Percentiles rank a stretch among this genome's conserved stretches.
Conservation (phyloP, 2,329 filamentous ascomycete genomes). For the Fusarium piperis region DNA sequence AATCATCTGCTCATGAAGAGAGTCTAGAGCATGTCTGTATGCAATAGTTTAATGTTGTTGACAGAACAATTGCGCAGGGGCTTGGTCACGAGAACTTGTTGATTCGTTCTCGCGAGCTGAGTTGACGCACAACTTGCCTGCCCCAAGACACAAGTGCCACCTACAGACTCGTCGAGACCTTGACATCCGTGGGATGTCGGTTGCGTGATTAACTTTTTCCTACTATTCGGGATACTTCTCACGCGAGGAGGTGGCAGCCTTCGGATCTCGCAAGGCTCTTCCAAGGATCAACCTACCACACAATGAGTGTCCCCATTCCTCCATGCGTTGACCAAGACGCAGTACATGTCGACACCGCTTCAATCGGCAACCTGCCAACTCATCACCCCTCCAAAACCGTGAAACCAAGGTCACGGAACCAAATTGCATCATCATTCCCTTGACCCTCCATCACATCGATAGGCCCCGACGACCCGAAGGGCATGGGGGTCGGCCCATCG, state of each 20-base stretch:
- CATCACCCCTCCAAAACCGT: slow-evolving; percentile 3
- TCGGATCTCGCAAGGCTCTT: slow-evolving; percentile 33
- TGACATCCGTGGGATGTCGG: slow-evolving; percentile 14
- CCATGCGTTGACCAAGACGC: neutral
- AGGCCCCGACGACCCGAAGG: slow-evolving; percentile 38
- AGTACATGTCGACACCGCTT: neutral
- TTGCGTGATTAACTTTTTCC: slow-evolving; percentile 34
- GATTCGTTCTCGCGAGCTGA: neutral
- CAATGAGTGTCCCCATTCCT: neutral
- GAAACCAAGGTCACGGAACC: neutral
- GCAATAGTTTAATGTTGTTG: neutral
- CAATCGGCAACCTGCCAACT: slow-evolving; percentile 2
- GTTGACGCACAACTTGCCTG: slow-evolving; percentile 16
- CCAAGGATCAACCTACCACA: neutral
- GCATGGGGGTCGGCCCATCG: slow-evolving; percentile 30
- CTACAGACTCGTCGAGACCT: neutral
- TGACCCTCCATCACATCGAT: slow-evolving; percentile 12
- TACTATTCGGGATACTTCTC: slow-evolving; percentile 13
- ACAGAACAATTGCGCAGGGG: neutral
- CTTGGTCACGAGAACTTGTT: neutral
- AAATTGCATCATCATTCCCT: slow-evolving; percentile 28
- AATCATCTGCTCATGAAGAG: neutral
- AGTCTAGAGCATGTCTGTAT: neutral
- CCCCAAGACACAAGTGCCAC: neutral
- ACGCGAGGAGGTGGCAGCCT: slow-evolving; percentile 13